These are phyloP conservation scores for Cylindrodendrum hubeiense DNA, from an alignment of 2,329 filamentous ascomycete species.

Conservation along the genomic window DNA sequence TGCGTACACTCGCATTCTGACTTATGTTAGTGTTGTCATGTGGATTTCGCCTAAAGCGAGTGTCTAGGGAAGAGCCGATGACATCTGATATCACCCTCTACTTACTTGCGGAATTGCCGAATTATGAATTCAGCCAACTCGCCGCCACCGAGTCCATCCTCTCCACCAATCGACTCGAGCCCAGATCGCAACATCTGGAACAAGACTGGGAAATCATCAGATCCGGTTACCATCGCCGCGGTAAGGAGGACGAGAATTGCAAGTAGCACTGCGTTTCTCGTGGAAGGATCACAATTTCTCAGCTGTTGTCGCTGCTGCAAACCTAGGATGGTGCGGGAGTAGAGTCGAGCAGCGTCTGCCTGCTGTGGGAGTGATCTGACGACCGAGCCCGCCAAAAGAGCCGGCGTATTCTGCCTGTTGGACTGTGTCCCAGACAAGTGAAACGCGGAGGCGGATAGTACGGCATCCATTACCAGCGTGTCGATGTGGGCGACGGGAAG, in stretches of 20 bases:
- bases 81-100: too few relatives aligned
- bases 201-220: conserved; percentile 30
- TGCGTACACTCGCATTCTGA: conserved; percentile 26
- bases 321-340: conserved; percentile 16
- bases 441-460: conserved; percentile 18
- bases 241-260: conserved; percentile 34
- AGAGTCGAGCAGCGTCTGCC: conserved; percentile 15
- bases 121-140: conserved; percentile 24
- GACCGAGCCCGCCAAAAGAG: background rate
- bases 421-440: background rate
- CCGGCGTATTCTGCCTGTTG: background rate
- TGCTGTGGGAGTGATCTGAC: background rate
- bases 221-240: conserved; percentile 31
- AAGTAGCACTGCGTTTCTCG: conserved; percentile 18
- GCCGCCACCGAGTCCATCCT: conserved; percentile 18
- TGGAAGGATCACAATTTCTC: background rate
- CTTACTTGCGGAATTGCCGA: conserved; percentile 31
- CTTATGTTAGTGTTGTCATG: background rate
- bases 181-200: conserved; percentile 32
- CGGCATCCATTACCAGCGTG: conserved; percentile 20
- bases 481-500: conserved; percentile 22
- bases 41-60: background rate
- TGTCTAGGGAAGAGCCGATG: too few relatives aligned
- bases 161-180: conserved; percentile 28
- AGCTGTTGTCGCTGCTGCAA: conserved; percentile 13